These are phyloP conservation scores for Zygoascus biomembranicola DNA, from an alignment of 805 yeast genomes.

Conservation along the genomic window DNA sequence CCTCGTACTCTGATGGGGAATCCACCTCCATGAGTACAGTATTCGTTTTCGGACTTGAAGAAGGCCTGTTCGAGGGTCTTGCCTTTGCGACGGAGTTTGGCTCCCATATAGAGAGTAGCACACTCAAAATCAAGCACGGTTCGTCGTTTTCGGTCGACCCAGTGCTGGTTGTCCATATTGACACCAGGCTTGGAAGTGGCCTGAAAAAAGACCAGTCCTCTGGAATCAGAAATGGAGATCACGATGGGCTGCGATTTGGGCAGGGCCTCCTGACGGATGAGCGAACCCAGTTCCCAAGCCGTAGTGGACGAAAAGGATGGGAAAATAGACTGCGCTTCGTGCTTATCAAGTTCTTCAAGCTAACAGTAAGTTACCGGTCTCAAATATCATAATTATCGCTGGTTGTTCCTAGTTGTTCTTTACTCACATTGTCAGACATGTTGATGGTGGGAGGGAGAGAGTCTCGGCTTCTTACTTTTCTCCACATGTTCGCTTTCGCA, in stretches of 20 bases:
- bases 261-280: constrained; percentile 77
- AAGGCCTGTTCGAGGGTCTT: constrained; percentile 17
- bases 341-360: constrained; percentile 19
- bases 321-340: constrained; percentile 21
- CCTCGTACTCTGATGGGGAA: constrained; percentile 27
- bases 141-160: constrained; percentile 23
- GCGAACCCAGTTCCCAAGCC: constrained; percentile 64
- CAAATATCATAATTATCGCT: background rate
- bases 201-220: constrained; percentile 23
- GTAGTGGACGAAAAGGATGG: constrained; percentile 39
- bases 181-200: constrained; percentile 24
- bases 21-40: constrained; percentile 26
- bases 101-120: constrained; percentile 23
- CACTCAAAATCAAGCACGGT: constrained; percentile 23
- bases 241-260: constrained; percentile 17
- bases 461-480: too few relatives aligned
- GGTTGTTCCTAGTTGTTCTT: background rate
- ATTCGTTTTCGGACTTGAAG: constrained; percentile 18
- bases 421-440: background rate
- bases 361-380: background rate
- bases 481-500: constrained; percentile 54
- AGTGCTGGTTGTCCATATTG: constrained; percentile 22
- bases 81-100: constrained; percentile 18
- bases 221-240: constrained; percentile 19
- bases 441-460: background rate